phyloP scores from a whole-genome alignment of 805 yeast species.

The Maudiozyma turicensis region DNA sequence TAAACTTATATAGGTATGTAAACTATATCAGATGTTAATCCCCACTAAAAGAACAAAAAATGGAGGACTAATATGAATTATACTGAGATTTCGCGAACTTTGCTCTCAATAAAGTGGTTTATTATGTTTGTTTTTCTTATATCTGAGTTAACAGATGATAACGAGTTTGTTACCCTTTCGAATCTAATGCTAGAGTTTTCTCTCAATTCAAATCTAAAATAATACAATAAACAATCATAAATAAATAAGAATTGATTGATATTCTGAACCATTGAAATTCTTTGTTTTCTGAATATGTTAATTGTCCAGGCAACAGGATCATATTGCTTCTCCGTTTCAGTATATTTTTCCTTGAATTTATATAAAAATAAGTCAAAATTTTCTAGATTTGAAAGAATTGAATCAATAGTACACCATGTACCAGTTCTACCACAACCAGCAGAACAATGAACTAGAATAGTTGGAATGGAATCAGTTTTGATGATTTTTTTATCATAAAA shows the following conservation, averaged over 20 bases:
- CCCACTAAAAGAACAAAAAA: too few species aligned
- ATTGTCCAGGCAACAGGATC: slow-evolving; percentile 59
- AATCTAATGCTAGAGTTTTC: slow-evolving; percentile 2
- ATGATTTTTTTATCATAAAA: slow-evolving; percentile 9
- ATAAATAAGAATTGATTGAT: slow-evolving; percentile 65
- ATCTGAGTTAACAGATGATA: background rate
- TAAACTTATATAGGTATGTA: background rate
- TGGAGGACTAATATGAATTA: background rate
- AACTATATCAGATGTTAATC: background rate
- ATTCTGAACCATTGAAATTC: slow-evolving; percentile 79
- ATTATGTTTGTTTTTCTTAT: slow-evolving; percentile 3
- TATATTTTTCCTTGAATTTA: slow-evolving; percentile 7
- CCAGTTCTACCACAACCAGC: slow-evolving; percentile 98
- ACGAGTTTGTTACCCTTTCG: background rate
- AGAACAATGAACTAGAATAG: slow-evolving; percentile 78
- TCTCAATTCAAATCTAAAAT: slow-evolving; percentile 15
- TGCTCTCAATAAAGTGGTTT: slow-evolving; percentile 2
- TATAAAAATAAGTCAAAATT: slow-evolving; percentile 15
- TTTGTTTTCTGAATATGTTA: slow-evolving; percentile 57
- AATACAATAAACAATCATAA: slow-evolving; percentile 45
- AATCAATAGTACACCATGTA: slow-evolving; percentile 67
- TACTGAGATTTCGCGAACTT: slow-evolving; percentile 1
- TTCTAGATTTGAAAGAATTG: slow-evolving; percentile 35
- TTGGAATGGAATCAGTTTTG: slow-evolving; percentile 30
- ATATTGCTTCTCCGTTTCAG: slow-evolving; percentile 7